Conservation (phyloP, 2,329 filamentous ascomycete genomes). For the Sporothrix phasma region DNA sequence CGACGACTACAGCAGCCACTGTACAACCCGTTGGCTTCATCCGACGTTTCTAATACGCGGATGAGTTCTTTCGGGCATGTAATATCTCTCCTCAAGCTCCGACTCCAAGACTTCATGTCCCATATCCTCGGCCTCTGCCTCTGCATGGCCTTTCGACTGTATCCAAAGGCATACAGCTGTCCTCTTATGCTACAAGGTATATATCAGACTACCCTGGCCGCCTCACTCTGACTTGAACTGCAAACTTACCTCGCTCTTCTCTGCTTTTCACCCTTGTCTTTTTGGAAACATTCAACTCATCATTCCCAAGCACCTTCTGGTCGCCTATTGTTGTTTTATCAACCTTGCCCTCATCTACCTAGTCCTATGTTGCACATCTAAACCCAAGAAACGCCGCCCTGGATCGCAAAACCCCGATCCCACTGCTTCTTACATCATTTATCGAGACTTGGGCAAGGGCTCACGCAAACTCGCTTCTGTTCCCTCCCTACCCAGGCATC, state of each 20-base stretch:
- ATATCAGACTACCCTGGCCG: background rate
- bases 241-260: background rate
- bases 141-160: background rate
- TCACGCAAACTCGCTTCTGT: background rate
- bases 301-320: no score
- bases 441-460: background rate
- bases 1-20: background rate
- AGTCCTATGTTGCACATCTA: background rate
- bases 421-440: background rate
- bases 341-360: background rate
- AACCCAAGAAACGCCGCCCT: background rate
- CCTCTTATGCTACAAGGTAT: background rate
- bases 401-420: background rate
- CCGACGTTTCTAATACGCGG: conserved; percentile 1
- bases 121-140: background rate
- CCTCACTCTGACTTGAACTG: background rate
- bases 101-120: no score
- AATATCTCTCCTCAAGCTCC: background rate
- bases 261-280: background rate
- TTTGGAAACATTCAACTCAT: background rate
- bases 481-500: background rate
- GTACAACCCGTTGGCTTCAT: conserved; percentile 4
- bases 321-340: background rate
- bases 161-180: background rate
- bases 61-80: background rate